phyloP scores from a whole-genome alignment of 225 moss, liverwort and hornwort species.

The Climacium dendroides region DNA sequence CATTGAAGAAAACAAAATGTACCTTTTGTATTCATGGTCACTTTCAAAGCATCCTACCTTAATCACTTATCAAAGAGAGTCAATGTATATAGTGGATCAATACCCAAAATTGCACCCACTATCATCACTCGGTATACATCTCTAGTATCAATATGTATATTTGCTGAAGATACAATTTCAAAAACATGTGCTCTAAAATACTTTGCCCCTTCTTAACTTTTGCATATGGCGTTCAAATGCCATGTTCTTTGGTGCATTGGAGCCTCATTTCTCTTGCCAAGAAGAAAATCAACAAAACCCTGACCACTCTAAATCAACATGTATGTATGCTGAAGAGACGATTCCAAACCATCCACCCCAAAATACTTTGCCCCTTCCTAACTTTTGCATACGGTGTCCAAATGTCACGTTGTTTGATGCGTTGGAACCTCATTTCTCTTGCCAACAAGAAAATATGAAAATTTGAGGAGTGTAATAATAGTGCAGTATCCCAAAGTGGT shows the following conservation, averaged over 20 bases:
- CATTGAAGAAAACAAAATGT: background rate
- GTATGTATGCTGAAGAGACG: accelerated
- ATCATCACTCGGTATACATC: background rate
- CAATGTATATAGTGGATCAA: too few relatives aligned
- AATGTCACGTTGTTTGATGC: background rate
- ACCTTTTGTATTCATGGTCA: accelerated
- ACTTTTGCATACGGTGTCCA: background rate
- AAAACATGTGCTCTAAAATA: too few relatives aligned
- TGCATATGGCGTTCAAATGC: too few relatives aligned
- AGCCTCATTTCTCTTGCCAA: too few relatives aligned
- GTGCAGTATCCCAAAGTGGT: background rate
- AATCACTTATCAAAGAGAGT: accelerated
- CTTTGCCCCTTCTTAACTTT: too few relatives aligned
- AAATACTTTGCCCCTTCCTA: background rate
- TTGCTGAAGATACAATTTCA: too few relatives aligned
- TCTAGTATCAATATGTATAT: too few relatives aligned
- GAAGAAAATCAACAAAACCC: too few relatives aligned
- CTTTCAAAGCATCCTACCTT: too few relatives aligned
- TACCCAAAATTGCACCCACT: accelerated
- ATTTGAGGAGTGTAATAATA: background rate
- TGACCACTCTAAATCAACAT: too few relatives aligned
- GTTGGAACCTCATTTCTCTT: background rate
- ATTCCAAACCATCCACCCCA: too few relatives aligned
- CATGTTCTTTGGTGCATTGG: too few relatives aligned
- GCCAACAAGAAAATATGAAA: background rate